phyloP scores from a whole-genome alignment of 495 filamentous ascomycete genomes.

The Lasiosphaeriaceae sp. region DNA sequence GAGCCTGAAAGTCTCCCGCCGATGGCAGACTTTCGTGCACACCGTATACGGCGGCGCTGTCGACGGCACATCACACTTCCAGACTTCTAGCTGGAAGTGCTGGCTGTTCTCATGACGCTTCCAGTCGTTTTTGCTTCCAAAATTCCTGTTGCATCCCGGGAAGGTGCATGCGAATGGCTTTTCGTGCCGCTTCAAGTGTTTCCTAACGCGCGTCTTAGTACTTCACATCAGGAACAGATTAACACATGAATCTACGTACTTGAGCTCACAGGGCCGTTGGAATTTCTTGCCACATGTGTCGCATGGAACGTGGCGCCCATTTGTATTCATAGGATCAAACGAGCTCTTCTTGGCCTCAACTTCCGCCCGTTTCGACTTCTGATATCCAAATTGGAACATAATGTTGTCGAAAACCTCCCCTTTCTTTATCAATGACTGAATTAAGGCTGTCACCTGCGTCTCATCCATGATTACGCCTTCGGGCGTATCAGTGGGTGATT shows the following conservation, averaged over 20 bases:
- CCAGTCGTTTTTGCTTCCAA: conserved; percentile 96
- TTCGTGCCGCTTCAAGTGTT: conserved; percentile 83
- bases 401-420: conserved; percentile 21
- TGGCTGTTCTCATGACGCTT: conserved; percentile 91
- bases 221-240: not conserved
- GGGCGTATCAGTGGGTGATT: not conserved
- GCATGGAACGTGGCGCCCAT: conserved; percentile 31
- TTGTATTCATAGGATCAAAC: too few relatives aligned
- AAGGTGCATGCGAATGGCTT: conserved; percentile 89
- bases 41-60: conserved; percentile 17
- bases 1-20: conserved; percentile 55
- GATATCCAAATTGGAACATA: conserved; percentile 31
- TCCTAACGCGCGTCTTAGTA: conserved; percentile 45
- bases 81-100: conserved; percentile 71
- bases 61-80: conserved; percentile 60
- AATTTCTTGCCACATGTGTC: conserved; percentile 52
- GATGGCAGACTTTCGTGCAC: conserved; percentile 60
- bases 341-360: not conserved
- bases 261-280: conserved; percentile 63
- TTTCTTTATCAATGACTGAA: conserved; percentile 12
- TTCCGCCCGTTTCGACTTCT: conserved; percentile 17
- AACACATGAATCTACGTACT: conserved; percentile 42
- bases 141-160: conserved; percentile 64
- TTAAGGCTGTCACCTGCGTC: conserved; percentile 9
- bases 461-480: conserved; percentile 19